These are phyloP conservation scores for Heterobasidion annosum DNA, from an alignment of 1,284 basidiomycete species.

Conservation along the genomic window DNA sequence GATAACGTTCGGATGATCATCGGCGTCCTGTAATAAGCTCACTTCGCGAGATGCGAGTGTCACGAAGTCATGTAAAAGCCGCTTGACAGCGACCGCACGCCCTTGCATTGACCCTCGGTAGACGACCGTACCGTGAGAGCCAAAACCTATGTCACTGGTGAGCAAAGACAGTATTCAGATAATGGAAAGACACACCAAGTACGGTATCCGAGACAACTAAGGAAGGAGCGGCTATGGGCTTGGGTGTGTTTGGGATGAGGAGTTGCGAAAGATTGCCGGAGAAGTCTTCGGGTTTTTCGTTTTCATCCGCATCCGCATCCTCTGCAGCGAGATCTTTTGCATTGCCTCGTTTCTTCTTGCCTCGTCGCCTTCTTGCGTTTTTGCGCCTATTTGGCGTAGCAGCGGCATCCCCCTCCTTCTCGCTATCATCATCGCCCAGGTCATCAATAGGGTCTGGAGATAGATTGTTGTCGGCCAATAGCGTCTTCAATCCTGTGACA, in stretches of 20 bases:
- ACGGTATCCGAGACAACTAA: conserved; percentile 70
- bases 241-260: conserved; percentile 17
- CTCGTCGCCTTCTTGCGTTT: conserved; percentile 24
- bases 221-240: conserved; percentile 25
- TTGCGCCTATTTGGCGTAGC: conserved; percentile 38
- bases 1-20: conserved; percentile 98
- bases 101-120: conserved; percentile 92
- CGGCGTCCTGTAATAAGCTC: conserved; percentile 88
- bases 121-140: conserved; percentile 95
- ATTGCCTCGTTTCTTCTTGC: conserved; percentile 36
- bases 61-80: conserved; percentile 91
- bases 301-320: conserved; percentile 9
- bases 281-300: background rate
- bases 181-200: conserved; percentile 47
- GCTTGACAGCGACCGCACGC: conserved; percentile 94
- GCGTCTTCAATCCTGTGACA: background rate
- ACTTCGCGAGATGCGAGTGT: conserved; percentile 94
- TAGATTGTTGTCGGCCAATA: background rate
- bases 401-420: conserved; percentile 43
- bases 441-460: conserved; percentile 19
- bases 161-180: background rate
- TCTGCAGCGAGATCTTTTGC: conserved; percentile 13
- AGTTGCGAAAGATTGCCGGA: conserved; percentile 8
- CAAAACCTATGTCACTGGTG: conserved; percentile 61
- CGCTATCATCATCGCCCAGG: conserved; percentile 45